phyloP scores from a whole-genome alignment of 140 eudicot species.

The Bidens hawaiensis region DNA sequence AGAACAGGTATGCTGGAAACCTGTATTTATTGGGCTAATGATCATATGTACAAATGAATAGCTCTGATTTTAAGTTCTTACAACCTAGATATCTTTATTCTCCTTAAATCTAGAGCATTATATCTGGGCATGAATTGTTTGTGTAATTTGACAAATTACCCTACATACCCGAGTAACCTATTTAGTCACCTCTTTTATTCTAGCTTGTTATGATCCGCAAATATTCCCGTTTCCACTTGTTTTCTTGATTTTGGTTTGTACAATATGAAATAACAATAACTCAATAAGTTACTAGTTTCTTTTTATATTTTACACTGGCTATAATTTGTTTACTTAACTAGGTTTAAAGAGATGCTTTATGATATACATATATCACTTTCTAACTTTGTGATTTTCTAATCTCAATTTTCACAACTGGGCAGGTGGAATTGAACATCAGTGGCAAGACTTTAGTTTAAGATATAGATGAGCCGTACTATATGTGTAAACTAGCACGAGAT shows the following conservation, averaged over 20 bases:
- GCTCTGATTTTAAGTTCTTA: too few species aligned
- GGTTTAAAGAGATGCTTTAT: neutral
- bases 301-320: neutral
- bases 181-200: too few species aligned
- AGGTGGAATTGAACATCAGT: slow-evolving; percentile 50
- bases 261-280: neutral
- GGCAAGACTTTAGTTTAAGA: slow-evolving; percentile 32
- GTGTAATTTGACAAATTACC: neutral
- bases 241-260: neutral
- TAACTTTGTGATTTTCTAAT: neutral
- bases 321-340: neutral
- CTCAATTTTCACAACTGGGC: neutral
- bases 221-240: neutral
- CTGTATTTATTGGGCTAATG: neutral
- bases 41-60: too few species aligned
- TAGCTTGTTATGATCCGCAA: neutral
- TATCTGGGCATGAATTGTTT: neutral
- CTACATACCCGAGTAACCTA: too few species aligned
- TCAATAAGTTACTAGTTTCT: neutral
- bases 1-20: slow-evolving; percentile 32
- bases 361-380: too few species aligned
- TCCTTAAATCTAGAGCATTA: too few species aligned
- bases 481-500: slow-evolving; percentile 35
- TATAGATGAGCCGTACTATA: slow-evolving; percentile 47
- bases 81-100: too few species aligned